phyloP scores from a whole-genome alignment of 2,329 filamentous ascomycete species.

The Thielaviopsis ethacetica region DNA sequence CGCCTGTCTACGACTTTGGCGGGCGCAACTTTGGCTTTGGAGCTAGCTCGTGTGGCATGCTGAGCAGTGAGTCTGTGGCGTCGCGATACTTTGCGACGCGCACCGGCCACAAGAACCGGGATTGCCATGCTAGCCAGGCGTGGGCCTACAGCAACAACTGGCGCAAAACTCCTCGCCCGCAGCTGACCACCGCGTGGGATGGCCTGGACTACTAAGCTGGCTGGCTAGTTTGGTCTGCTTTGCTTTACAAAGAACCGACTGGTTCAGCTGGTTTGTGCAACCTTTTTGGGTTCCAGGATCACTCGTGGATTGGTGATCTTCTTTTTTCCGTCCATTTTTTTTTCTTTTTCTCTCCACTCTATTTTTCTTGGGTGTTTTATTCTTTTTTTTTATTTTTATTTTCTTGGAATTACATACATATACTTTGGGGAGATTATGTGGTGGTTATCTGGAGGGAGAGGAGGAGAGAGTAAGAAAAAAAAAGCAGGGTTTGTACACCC shows the following conservation, averaged over 20 bases:
- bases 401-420: neutral
- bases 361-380: neutral
- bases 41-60: neutral
- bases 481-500: neutral
- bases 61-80: neutral
- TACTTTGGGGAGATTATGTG: neutral
- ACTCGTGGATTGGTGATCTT: conserved; percentile 11
- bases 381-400: neutral
- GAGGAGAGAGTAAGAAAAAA: neutral
- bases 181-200: conserved; percentile 11
- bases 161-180: conserved; percentile 8
- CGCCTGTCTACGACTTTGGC: neutral
- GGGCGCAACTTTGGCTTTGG: neutral
- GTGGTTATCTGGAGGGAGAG: neutral
- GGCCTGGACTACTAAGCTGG: conserved; percentile 9
- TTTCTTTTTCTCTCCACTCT: neutral
- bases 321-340: neutral
- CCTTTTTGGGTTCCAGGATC: conserved; percentile 11
- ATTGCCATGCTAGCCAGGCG: conserved; percentile 4
- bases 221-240: conserved; percentile 20
- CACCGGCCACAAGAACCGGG: conserved; percentile 1
- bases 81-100: conserved; percentile 1
- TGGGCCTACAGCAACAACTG: conserved; percentile 11
- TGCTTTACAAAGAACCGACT: conserved; percentile 13
- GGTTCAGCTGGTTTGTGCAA: conserved; percentile 17